A percentile compares a stretch with the other conserved stretches of the same genome.
phyloP scores from a whole-genome alignment of 768 basidiomycete species.

The Xanthoconium stramineum region DNA sequence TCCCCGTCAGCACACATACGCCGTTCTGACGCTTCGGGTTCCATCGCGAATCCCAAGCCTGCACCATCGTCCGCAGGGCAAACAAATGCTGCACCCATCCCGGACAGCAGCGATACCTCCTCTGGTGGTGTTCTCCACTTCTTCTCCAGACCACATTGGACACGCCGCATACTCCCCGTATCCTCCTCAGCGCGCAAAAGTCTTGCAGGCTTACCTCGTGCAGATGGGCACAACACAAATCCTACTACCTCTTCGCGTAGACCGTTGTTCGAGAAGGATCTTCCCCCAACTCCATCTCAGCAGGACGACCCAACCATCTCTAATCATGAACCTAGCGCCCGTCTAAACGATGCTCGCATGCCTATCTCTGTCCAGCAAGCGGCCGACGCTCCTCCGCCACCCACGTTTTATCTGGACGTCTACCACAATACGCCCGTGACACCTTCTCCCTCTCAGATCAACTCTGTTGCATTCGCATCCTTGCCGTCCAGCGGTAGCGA shows the following conservation, averaged over 20 bases:
- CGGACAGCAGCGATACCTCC: constrained; percentile 37
- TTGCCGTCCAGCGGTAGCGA: constrained; percentile 8
- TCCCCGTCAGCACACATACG: constrained; percentile 28
- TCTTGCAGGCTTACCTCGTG: constrained; percentile 18
- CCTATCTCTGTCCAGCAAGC: constrained; percentile 20
- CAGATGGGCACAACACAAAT: constrained; percentile 25
- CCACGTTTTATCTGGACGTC: constrained; percentile 56
- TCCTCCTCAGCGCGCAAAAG: constrained; percentile 32
- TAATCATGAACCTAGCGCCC: neutral
- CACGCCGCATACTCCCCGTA: constrained; percentile 43
- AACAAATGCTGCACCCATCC: constrained; percentile 42
- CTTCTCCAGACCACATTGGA: constrained; percentile 66
- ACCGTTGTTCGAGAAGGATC: constrained; percentile 40
- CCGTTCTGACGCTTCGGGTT: constrained; percentile 22
- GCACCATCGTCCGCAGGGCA: constrained; percentile 47
- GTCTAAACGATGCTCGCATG: constrained; percentile 8
- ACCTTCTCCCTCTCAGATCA: constrained; percentile 45
- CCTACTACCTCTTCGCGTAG: constrained; percentile 11
- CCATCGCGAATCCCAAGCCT: constrained; percentile 28
- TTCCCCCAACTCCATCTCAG: constrained; percentile 45
- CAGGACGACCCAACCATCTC: neutral
- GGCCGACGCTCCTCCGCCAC: constrained; percentile 42
- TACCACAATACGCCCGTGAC: constrained; percentile 48
- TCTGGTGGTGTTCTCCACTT: constrained; percentile 44
- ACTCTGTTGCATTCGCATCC: constrained; percentile 45